These are phyloP conservation scores for Fusarium sp. DNA, from an alignment of 2,329 filamentous ascomycete species.

Conservation along the genomic window DNA sequence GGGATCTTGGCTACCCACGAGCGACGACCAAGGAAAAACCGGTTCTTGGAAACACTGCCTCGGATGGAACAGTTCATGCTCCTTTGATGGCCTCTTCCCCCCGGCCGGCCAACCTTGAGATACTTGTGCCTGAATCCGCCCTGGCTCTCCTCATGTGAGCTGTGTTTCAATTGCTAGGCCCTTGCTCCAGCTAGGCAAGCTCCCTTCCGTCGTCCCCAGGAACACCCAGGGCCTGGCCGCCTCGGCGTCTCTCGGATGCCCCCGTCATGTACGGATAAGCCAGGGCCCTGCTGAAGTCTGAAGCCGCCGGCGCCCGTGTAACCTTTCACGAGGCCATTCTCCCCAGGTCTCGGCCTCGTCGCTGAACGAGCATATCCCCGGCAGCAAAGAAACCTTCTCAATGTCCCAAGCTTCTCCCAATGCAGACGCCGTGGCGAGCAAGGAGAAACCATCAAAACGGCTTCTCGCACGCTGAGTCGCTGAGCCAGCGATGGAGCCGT, in stretches of 20 bases:
- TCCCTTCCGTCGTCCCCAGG: constrained; percentile 30
- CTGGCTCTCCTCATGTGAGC: constrained; percentile 22
- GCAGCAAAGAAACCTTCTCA: constrained; percentile 11
- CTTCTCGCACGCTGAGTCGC: constrained; percentile 22
- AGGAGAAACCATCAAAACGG: constrained; percentile 23
- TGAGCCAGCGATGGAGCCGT: constrained; percentile 10
- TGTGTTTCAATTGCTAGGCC: constrained; percentile 34
- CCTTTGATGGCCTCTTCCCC: constrained; percentile 9
- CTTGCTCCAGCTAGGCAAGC: constrained; percentile 29
- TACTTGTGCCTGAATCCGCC: constrained; percentile 20
- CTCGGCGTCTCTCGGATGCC: constrained; percentile 33
- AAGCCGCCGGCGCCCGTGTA: constrained; percentile 30
- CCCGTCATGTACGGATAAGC: constrained; percentile 8
- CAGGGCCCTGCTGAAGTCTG: constrained; percentile 23
- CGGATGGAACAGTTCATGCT: constrained; percentile 36
- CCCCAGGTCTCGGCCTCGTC: constrained; percentile 18
- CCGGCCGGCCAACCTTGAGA: constrained; percentile 12
- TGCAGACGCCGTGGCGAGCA: constrained; percentile 17
- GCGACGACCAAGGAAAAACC: constrained; percentile 19
- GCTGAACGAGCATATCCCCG: constrained; percentile 30
- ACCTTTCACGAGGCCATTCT: constrained; percentile 14
- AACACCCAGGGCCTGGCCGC: constrained; percentile 24
- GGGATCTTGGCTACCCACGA: constrained; percentile 24
- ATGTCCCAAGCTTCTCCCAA: constrained; percentile 16
- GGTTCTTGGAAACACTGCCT: constrained; percentile 37